Evolutionary conservation across 345 rosid genomes (phyloP).

Genomic region (Jatropha curcas): DNA sequence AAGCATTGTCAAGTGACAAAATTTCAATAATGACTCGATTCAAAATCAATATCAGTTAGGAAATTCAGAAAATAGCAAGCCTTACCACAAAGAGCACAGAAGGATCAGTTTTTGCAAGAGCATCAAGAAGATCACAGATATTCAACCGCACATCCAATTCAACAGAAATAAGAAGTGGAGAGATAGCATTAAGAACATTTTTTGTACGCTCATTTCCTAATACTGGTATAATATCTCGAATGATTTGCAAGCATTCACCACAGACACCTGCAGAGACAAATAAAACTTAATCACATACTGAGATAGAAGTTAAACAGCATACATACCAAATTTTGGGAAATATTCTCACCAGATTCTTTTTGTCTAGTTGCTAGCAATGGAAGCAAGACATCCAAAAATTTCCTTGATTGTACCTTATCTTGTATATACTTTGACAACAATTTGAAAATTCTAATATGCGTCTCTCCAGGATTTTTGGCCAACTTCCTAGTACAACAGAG

Average conservation of each 20-base stretch:
- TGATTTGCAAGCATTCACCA: conserved; percentile 52
- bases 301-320: background rate
- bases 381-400: conserved; percentile 71
- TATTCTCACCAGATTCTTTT: conserved; percentile 61
- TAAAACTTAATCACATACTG: conserved; percentile 2
- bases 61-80: conserved; percentile 20
- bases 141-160: conserved; percentile 57
- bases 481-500: conserved; percentile 55
- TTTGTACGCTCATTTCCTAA: conserved; percentile 46
- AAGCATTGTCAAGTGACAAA: conserved; percentile 14
- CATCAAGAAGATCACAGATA: conserved; percentile 70
- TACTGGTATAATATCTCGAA: conserved; percentile 56
- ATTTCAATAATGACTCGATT: conserved; percentile 16
- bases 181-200: conserved; percentile 50
- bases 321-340: background rate
- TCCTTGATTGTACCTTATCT: conserved; percentile 47
- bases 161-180: conserved; percentile 68
- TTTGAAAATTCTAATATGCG: conserved; percentile 61
- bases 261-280: conserved; percentile 51
- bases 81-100: conserved; percentile 65
- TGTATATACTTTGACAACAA: conserved; percentile 58
- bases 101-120: conserved; percentile 65
- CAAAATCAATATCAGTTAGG: background rate
- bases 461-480: conserved; percentile 61
- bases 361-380: conserved; percentile 53